Conservation (phyloP, 2,329 filamentous ascomycete species). For the Lecanicillium sp. region DNA sequence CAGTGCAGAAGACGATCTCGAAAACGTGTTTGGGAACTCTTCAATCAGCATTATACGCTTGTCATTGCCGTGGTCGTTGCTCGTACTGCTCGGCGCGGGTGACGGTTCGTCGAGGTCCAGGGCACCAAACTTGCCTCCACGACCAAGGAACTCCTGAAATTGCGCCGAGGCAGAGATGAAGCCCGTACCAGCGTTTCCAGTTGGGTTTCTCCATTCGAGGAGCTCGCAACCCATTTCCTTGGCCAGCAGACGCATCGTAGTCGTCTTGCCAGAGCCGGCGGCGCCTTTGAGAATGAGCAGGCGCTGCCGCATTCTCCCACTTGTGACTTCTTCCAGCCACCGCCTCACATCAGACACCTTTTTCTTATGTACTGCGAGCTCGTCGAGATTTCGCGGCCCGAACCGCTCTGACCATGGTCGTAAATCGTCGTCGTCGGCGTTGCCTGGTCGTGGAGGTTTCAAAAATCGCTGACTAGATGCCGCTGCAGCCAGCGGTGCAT, state of each 20-base stretch:
- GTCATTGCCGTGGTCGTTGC: constrained; percentile 16
- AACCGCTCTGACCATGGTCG: constrained; percentile 87
- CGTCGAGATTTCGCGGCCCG: constrained; percentile 66
- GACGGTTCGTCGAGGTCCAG: constrained; percentile 44
- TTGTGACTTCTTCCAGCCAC: constrained; percentile 74
- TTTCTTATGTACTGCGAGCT: constrained; percentile 89
- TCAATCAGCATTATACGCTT: constrained; percentile 66
- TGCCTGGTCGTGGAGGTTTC: constrained; percentile 32
- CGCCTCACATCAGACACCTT: constrained; percentile 80
- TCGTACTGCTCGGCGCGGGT: constrained; percentile 22
- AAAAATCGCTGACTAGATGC: constrained; percentile 48
- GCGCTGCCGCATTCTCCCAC: constrained; percentile 60
- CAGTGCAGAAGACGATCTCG: constrained; percentile 56
- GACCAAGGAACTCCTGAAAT: constrained; percentile 86
- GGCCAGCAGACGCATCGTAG: constrained; percentile 72
- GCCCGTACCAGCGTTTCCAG: constrained; percentile 51
- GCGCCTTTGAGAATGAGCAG: constrained; percentile 82
- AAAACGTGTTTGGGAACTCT: constrained; percentile 75
- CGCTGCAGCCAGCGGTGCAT: constrained; percentile 18
- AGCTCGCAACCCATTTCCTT: constrained; percentile 70
- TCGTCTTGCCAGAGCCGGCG: constrained; percentile 89
- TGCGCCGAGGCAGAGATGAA: constrained; percentile 68
- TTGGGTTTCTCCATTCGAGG: constrained; percentile 86
- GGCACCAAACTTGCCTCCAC: constrained; percentile 73
- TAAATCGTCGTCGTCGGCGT: constrained; percentile 44